Percentiles rank a stretch among this genome's conserved stretches.
Conservation (phyloP, 495 filamentous ascomycete species). For the Lindgomyces ingoldianus region DNA sequence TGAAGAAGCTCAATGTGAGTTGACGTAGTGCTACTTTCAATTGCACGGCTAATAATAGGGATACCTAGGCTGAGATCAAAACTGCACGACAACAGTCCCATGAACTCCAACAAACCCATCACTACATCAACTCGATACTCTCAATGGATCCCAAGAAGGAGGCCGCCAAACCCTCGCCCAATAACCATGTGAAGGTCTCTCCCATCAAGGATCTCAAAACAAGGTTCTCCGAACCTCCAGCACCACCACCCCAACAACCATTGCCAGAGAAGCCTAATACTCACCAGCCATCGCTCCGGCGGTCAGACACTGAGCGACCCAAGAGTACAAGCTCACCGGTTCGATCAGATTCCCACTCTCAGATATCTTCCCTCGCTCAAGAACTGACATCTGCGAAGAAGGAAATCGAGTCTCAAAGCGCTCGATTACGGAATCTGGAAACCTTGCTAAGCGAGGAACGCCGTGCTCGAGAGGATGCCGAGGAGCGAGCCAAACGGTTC, state of each 20-base stretch:
- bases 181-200: constrained; percentile 34
- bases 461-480: constrained; percentile 76
- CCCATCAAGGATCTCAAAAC: constrained; percentile 58
- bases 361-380: constrained; percentile 77
- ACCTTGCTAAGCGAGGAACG: constrained; percentile 75
- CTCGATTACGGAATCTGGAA: constrained; percentile 79
- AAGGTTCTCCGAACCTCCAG: constrained; percentile 84
- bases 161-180: constrained; percentile 32
- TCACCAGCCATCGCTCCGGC: constrained; percentile 63
- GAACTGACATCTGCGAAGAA: constrained; percentile 75
- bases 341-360: constrained; percentile 51
- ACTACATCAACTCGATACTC: constrained; percentile 75
- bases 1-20: constrained; percentile 89
- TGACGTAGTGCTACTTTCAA: constrained; percentile 34
- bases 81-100: constrained; percentile 82
- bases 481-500: constrained; percentile 72
- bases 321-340: constrained; percentile 57
- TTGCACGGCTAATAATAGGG: constrained; percentile 17
- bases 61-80: constrained; percentile 75
- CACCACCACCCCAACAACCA: constrained; percentile 88
- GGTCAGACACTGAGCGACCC: constrained; percentile 72
- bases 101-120: constrained; percentile 76
- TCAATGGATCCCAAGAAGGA: constrained; percentile 73
- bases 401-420: constrained; percentile 77
- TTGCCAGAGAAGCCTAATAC: constrained; percentile 86